Evolutionary conservation across 2,329 filamentous ascomycete genomes (phyloP).

Genomic region (Hypoxylon sp.): DNA sequence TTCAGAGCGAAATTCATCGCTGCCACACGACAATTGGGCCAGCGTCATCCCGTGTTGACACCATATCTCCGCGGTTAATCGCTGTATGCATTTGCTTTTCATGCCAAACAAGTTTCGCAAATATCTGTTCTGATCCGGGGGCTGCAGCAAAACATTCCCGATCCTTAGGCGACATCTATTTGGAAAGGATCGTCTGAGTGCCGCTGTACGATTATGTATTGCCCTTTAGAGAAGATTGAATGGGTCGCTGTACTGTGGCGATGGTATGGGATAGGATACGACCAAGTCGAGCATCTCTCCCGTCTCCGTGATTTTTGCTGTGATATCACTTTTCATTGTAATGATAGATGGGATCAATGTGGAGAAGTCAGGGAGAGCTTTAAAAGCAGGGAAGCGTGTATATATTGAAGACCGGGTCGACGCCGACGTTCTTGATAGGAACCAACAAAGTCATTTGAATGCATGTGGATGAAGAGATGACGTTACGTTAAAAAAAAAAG

Average conservation of each 20-base stretch:
- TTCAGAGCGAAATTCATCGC: not conserved
- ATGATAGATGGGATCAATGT: not conserved
- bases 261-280: not conserved
- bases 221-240: not conserved
- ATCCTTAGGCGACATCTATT: too few species aligned
- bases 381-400: not conserved
- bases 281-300: not conserved
- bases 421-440: not conserved
- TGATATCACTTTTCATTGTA: not conserved
- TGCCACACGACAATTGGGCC: not conserved
- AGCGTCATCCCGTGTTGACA: not conserved
- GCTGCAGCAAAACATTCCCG: not conserved
- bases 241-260: not conserved
- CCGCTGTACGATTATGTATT: not conserved
- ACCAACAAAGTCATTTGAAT: too few species aligned
- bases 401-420: not conserved
- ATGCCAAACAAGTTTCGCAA: not conserved
- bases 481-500: constrained; percentile 4
- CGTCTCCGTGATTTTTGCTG: not conserved
- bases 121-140: not conserved
- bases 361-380: not conserved
- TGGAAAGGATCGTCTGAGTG: not conserved
- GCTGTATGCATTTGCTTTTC: constrained; percentile 3
- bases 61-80: not conserved
- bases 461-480: constrained; percentile 20